Percentiles rank a stretch among this genome's conserved stretches.
Conservation (phyloP, 768 basidiomycete species). For the Termitomyces sp. region DNA sequence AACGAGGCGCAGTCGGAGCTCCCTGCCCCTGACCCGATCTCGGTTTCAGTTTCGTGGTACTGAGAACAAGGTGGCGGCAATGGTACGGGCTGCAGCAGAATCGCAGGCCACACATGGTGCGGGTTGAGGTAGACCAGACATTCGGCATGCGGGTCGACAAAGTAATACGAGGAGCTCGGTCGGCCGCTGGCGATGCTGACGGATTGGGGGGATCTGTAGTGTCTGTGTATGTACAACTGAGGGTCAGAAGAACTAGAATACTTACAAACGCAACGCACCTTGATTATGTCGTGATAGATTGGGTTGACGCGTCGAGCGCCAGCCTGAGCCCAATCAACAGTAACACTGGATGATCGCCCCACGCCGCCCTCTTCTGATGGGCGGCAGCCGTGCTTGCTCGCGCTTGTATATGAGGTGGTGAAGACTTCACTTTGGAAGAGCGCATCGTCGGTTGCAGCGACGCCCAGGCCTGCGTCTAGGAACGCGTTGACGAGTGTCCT, state of each 20-base stretch:
- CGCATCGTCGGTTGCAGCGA: slow-evolving; percentile 79
- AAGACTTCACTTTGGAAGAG: slow-evolving; percentile 86
- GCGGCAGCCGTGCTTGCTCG: too few species aligned
- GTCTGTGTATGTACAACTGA: slow-evolving; percentile 62
- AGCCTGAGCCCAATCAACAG: slow-evolving; percentile 84
- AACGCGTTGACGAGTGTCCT: slow-evolving; percentile 72
- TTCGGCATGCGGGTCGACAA: slow-evolving; percentile 89
- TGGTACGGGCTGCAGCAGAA: slow-evolving; percentile 57
- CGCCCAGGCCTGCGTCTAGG: slow-evolving; percentile 76
- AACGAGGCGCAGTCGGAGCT: slow-evolving; percentile 28
- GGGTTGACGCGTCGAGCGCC: slow-evolving; percentile 94
- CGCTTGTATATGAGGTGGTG: slow-evolving; percentile 58
- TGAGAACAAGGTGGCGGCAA: slow-evolving; percentile 12
- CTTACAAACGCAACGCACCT: slow-evolving; percentile 27
- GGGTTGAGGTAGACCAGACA: slow-evolving; percentile 83
- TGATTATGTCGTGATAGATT: slow-evolving; percentile 82
- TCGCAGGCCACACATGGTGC: slow-evolving; percentile 71
- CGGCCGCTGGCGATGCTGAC: slow-evolving; percentile 96
- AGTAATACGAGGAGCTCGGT: slow-evolving; percentile 97
- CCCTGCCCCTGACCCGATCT: slow-evolving; percentile 12
- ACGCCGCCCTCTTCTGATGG: slow-evolving; percentile 31
- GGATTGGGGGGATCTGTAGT: slow-evolving; percentile 94
- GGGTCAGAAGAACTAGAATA: background rate
- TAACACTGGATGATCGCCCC: slow-evolving; percentile 85
- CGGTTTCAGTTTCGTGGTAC: background rate